phyloP scores from a whole-genome alignment of 768 basidiomycete species.

The Terana coerulea region DNA sequence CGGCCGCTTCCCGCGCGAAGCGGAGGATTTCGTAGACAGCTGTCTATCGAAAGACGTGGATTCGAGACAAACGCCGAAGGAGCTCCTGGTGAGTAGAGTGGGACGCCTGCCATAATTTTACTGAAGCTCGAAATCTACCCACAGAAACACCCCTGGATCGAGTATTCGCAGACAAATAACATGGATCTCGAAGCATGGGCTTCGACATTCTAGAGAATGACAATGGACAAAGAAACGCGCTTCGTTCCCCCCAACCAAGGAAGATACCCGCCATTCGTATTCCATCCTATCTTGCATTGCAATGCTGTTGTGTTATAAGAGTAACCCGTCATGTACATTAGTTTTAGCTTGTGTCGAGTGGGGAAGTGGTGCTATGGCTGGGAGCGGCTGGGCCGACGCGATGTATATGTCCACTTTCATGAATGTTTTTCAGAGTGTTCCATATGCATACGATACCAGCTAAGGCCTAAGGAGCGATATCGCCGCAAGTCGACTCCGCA shows the following conservation, averaged over 20 bases:
- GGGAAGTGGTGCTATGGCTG: background rate
- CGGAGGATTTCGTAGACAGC: slow-evolving; percentile 83
- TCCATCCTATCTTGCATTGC: background rate
- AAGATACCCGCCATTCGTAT: slow-evolving; percentile 2
- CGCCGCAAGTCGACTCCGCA: background rate
- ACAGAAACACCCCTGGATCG: slow-evolving; percentile 76
- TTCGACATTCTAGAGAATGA: slow-evolving; percentile 50
- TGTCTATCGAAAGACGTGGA: slow-evolving; percentile 92
- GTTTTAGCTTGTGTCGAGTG: background rate
- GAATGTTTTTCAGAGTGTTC: too few relatives aligned
- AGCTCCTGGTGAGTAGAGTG: slow-evolving; percentile 60
- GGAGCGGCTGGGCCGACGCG: slow-evolving; percentile 3
- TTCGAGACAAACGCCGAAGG: slow-evolving; percentile 79
- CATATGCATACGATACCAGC: background rate
- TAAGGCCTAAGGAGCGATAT: background rate
- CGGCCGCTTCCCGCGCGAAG: slow-evolving; percentile 66
- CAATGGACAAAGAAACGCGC: background rate
- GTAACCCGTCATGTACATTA: slow-evolving; percentile 3
- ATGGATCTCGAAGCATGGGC: slow-evolving; percentile 82
- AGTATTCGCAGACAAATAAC: slow-evolving; percentile 50
- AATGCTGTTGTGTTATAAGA: slow-evolving; percentile 6
- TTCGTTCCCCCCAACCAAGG: background rate
- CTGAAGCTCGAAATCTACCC: background rate
- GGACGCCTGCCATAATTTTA: slow-evolving; percentile 3
- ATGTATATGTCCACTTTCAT: too few relatives aligned